Conservation (phyloP, 495 filamentous ascomycete genomes). For the Neurospora tetraspora region DNA sequence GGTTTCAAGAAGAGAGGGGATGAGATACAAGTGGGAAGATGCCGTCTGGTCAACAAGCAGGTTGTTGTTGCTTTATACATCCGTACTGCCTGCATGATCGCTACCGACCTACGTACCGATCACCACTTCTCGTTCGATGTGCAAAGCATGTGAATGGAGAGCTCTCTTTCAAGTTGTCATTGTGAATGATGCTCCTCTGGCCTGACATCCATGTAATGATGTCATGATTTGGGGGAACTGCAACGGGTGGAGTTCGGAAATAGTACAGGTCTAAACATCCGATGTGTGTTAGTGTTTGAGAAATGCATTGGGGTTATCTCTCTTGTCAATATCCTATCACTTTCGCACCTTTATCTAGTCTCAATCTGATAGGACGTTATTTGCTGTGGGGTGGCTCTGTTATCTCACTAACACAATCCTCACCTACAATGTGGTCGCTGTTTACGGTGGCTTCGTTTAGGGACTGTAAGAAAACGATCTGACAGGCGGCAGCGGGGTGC, state of each 20-base stretch:
- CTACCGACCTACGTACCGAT: not conserved
- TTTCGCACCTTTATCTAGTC: fast-evolving
- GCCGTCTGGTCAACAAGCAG: not conserved
- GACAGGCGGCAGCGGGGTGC: too few relatives aligned
- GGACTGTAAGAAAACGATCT: too few relatives aligned
- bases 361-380: not conserved
- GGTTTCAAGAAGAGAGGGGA: not conserved
- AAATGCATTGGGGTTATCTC: not conserved
- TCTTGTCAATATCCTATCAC: not conserved
- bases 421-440: too few relatives aligned
- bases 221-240: not conserved
- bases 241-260: not conserved
- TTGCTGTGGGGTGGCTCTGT: not conserved
- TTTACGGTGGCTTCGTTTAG: too few relatives aligned
- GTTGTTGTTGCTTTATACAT: not conserved
- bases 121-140: not conserved
- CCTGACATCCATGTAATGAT: not conserved
- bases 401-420: not conserved
- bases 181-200: not conserved
- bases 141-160: not conserved
- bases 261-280: too few relatives aligned
- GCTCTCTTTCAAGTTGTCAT: not conserved
- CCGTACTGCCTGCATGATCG: not conserved
- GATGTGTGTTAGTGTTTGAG: not conserved
- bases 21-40: not conserved